Evolutionary conservation across 2,329 filamentous ascomycete genomes (phyloP).

Genomic region (Cadophora luteo-olivacea): DNA sequence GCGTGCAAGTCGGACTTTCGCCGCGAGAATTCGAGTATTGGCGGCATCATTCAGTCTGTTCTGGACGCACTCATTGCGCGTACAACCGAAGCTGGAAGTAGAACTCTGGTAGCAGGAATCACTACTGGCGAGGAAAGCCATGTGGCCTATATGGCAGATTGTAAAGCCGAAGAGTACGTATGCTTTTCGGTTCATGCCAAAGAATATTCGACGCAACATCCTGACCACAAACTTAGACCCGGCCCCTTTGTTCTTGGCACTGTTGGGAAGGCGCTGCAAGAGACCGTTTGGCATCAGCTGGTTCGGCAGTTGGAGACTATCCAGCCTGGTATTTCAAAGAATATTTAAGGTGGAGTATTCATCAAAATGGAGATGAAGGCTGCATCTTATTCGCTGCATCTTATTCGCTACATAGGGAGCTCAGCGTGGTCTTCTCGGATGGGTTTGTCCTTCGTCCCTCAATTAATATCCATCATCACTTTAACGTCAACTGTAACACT

Average conservation of each 20-base stretch:
- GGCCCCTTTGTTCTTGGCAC: conserved; percentile 44
- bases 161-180: conserved; percentile 23
- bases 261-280: conserved; percentile 46
- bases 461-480: neutral
- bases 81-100: conserved; percentile 54
- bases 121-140: conserved; percentile 41
- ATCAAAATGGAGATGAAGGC: neutral
- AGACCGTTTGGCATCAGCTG: conserved; percentile 51
- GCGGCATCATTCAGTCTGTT: conserved; percentile 29
- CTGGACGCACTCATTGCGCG: conserved; percentile 49
- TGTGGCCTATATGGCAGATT: conserved; percentile 38
- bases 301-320: conserved; percentile 49
- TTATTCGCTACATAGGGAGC: too few relatives aligned
- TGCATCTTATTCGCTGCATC: neutral
- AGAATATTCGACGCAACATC: neutral
- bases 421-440: too few relatives aligned
- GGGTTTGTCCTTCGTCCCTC: neutral
- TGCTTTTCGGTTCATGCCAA: neutral
- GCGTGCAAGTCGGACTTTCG: conserved; percentile 56
- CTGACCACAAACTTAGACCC: conserved; percentile 18
- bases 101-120: conserved; percentile 51
- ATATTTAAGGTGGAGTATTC: neutral
- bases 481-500: too few relatives aligned
- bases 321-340: conserved; percentile 46
- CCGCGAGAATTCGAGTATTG: conserved; percentile 45